Base-by-base conservation (phyloP, 495 filamentous ascomycete genomes). In the Aspergillus baeticus region DNA sequence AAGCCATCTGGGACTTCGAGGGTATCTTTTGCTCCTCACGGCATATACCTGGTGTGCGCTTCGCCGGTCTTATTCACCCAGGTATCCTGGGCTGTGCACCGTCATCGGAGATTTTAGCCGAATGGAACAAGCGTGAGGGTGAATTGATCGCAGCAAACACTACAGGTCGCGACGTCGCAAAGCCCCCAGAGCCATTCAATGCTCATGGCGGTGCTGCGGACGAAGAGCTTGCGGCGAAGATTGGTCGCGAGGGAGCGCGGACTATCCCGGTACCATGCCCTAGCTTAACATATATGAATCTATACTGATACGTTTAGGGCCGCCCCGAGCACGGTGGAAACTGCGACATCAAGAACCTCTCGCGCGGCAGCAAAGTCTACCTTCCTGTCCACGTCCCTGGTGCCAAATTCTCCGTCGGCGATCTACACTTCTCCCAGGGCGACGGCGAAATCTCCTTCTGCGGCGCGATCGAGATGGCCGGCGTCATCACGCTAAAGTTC, bases 1-100 rank as follows among this genome's bases (percentile, higher is more conserved):
- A 94, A 66, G 93, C 93, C 0, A 96, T 98, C 65, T 98, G 93
- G 92, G 93, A 96, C 65, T 96, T 98, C 58, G 91, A 96, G 65
- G 93, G 93, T 55, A 96, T 98, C 64, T 92, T 88, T 73, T 94
- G 90, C 77, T 88, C 88, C 21, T 92, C 88, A 10, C 84, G 93
- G 0, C 93, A 98, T 69, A 92, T 97, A 62, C 92, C 92, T 0
- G 83, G 87, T 59, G 90, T 96, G 53, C 87, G 89, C 51, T 96
- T 95, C 66, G 82, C 91, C 11, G 91, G 91, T n/a, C 75, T 96
- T 34, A 96, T 98, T 66, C 93, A 98, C 65, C 92, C 93, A 0
- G 93, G 93, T 2, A 96, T 98, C 53, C 75, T 98, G 15, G 93
- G 93, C 4, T 96, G 91, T 63, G 93, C 93, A 0, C 93, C 92